Base-by-base conservation (phyloP, 2,329 filamentous ascomycete species). In the Colletotrichum agaves region DNA sequence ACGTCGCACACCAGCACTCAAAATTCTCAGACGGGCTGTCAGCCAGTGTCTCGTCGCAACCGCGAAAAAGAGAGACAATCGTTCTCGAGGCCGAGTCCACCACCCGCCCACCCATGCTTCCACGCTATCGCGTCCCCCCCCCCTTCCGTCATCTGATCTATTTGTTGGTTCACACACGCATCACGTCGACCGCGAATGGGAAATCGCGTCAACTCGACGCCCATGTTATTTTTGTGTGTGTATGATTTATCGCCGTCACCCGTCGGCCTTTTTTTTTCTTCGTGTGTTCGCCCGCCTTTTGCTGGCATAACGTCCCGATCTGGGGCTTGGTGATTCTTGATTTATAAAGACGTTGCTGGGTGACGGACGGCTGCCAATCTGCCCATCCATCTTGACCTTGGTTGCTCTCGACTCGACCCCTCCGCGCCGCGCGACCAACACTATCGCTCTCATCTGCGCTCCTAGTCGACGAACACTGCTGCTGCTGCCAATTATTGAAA, bases 291-390 rank as follows among this genome's bases (percentile, higher is more conserved):
- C 27, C 37, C 53, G 49, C 44, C 12, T 37, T 19, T 50, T 67
- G 44, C 46, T 33, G 39, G 52, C 63, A 67, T 67, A 49, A 68
- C 61, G 61, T 68, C 65, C 61, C 5, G 5, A 2, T 3, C 55
- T 27, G 39, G 21, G 33, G 46, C 13, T 37, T 37, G 7, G 35
- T 37, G 35, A 49, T 61, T 43, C 44, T 52, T 69, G 65, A 60
- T 67, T 67, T 64, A 59, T 64, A 67, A 67, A 59, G 61, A 61
- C 63, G 66, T 69, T 69, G 66, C 66, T 61, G 50, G 62, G 66
- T 69, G 56, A 69, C 65, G 43, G 39, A 33, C 31, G 10, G 12
- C 35, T 37, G 35, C 35, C 46, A 46, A 57, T 53, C 59, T 60
- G 52, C 63, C 61, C 46, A 64, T 61, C 55, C 43, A 41, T 43